A percentile compares a stretch with the other conserved stretches of the same genome.
Evolutionary conservation across 306 rosid genomes (phyloP).

Genomic region (Carpinus viminea): DNA sequence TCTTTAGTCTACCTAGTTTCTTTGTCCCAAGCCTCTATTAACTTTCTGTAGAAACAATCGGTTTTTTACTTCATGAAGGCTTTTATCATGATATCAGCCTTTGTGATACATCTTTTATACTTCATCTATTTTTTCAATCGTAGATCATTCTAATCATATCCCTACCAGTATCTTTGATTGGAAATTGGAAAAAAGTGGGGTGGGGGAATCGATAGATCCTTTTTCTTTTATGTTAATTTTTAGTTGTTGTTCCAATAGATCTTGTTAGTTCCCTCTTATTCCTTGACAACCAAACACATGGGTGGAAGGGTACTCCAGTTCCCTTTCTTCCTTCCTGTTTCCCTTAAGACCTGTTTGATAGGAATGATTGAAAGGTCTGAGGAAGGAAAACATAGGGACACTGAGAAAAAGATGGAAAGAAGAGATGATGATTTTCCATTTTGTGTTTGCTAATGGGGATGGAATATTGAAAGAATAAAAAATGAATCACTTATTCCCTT

Average conservation of each 20-base stretch:
- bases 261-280: conserved; percentile 1
- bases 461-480: too few relatives aligned
- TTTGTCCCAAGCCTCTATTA: conserved; percentile 8
- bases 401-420: too few relatives aligned
- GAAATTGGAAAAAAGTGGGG: not conserved
- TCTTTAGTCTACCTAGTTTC: conserved; percentile 14
- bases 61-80: conserved; percentile 13
- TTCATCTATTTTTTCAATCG: not conserved
- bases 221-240: not conserved
- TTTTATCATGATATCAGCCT: conserved; percentile 8
- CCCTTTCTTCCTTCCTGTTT: too few relatives aligned
- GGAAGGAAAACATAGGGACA: too few relatives aligned
- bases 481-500: too few relatives aligned
- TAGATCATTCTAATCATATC: not conserved
- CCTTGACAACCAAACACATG: not conserved
- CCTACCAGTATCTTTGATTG: not conserved
- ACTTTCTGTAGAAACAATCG: not conserved
- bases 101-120: conserved; percentile 14
- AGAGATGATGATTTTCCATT: too few relatives aligned
- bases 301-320: too few relatives aligned
- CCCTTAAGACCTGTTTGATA: not conserved
- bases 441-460: too few relatives aligned
- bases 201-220: not conserved
- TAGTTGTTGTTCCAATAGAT: not conserved
- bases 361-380: too few relatives aligned